Conservation (phyloP, 768 basidiomycete species). For the Neoboletus subvelutipes region DNA sequence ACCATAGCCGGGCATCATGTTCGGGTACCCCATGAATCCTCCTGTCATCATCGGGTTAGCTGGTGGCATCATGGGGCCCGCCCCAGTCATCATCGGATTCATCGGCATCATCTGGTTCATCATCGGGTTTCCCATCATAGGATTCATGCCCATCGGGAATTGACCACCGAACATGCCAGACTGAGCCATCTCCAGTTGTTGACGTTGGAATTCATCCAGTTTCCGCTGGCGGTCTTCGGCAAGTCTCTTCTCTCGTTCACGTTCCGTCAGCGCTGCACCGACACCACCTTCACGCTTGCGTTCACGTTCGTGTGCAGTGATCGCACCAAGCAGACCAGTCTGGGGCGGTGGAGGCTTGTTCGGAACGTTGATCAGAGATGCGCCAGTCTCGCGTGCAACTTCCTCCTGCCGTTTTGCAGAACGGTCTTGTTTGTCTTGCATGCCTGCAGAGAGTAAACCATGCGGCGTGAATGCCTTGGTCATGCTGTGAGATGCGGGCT, state of each 20-base stretch:
- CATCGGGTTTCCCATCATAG: slow-evolving; percentile 75
- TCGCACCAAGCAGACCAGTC: slow-evolving; percentile 92
- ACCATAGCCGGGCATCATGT: slow-evolving; percentile 40
- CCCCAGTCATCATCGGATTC: slow-evolving; percentile 58
- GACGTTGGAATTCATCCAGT: slow-evolving; percentile 85
- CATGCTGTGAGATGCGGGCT: slow-evolving; percentile 66
- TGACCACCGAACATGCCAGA: slow-evolving; percentile 67
- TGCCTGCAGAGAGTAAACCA: slow-evolving; percentile 89
- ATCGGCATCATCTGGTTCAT: slow-evolving; percentile 47
- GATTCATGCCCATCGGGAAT: slow-evolving; percentile 49
- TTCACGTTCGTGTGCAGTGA: slow-evolving; percentile 93
- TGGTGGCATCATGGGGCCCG: slow-evolving; percentile 49
- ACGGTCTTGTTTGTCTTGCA: slow-evolving; percentile 94
- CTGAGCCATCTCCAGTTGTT: slow-evolving; percentile 89
- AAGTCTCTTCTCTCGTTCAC: slow-evolving; percentile 87
- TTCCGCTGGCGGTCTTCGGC: slow-evolving; percentile 93
- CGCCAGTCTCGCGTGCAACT: slow-evolving; percentile 86
- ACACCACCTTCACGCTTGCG: slow-evolving; percentile 93
- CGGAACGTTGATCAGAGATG: slow-evolving; percentile 92
- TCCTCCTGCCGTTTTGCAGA: slow-evolving; percentile 96
- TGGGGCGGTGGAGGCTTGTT: slow-evolving; percentile 93
- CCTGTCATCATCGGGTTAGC: slow-evolving; percentile 55
- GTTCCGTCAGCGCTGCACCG: slow-evolving; percentile 91
- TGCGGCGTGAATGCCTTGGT: slow-evolving; percentile 95
- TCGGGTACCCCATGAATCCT: slow-evolving; percentile 43